Base-by-base conservation (phyloP, 2,329 filamentous ascomycete genomes). In the Penicillium sp. region DNA sequence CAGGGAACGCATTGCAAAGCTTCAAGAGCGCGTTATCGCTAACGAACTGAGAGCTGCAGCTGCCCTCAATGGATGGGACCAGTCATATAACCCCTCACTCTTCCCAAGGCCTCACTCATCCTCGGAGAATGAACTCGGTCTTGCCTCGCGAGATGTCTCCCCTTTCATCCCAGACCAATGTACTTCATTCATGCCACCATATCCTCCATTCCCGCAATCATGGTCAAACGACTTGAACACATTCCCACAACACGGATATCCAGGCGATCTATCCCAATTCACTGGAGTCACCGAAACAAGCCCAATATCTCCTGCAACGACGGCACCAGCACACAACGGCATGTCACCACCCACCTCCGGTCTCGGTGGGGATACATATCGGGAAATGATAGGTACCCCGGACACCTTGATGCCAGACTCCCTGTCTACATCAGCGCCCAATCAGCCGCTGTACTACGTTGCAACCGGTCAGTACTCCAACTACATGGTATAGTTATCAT, bases 11-110 rank as follows among this genome's bases (percentile, higher is more conserved):
- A 66, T 67, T 39, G 62, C 64, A 17, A 67, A 66, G 44, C 59
- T 67, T 2, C 64, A 67, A 50, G 64, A 67, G 32, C 63, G 64
- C 2, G 64, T 67, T 5, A 63, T 67, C 10, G 64, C 64, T 7
- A 67, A 63, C 44, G 64, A 67, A 42, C 58, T 67, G 1, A 54
- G 61, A 43, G 64, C 64, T 1, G 59, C 61, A 2, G 63, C 64
- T 3, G 59, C 49, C 21, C 46, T 64, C 2, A 60, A 64, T 32
- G 59, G 61, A 21, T 66, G 63, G 64, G 57, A 62, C 22, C 61
- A 57, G 32, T 42, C 54, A 4, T 60, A 51, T 21, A 53, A 50
- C 5, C 41, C 57, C 29, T 52, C 57, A 4, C 43, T 52, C 0
- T 46, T 57, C 4, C 47, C 55, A 1, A 24, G 38, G 1, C 34